Percentiles rank a stretch among this genome's conserved stretches.
Evolutionary conservation across 1,284 basidiomycete genomes (phyloP).

Genomic region (Sporisorium graminicola): DNA sequence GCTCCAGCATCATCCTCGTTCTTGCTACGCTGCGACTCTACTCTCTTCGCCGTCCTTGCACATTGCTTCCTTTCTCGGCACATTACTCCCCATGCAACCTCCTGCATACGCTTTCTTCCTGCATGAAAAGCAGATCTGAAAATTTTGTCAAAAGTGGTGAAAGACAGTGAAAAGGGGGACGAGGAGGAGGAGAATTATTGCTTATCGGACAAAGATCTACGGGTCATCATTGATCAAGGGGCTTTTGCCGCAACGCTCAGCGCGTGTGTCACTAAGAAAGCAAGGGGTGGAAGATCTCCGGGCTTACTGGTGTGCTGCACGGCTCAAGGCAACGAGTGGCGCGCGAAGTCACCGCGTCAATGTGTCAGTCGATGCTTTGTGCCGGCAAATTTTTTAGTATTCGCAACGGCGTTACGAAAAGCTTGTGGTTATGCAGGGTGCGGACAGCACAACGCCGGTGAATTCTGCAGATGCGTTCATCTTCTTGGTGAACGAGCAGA

Average conservation of each 20-base stretch:
- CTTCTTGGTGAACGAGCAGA: neutral
- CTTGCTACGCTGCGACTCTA: neutral
- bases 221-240: neutral
- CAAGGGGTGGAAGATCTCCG: neutral
- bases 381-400: neutral
- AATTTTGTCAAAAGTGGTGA: neutral
- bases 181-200: neutral
- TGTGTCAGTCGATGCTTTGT: neutral
- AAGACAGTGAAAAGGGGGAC: neutral
- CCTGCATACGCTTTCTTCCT: constrained; percentile 1
- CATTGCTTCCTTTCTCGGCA: constrained; percentile 6
- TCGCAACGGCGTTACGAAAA: neutral
- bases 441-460: neutral
- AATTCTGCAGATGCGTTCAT: neutral
- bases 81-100: constrained; percentile 2
- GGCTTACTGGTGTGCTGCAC: neutral
- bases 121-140: constrained; percentile 14
- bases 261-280: neutral
- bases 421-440: neutral
- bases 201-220: constrained; percentile 12
- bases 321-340: neutral
- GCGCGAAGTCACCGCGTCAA: neutral
- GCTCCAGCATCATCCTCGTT: neutral
- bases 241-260: neutral
- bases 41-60: neutral